Conservation (phyloP, 768 basidiomycete genomes). For the Mycena vitilis region DNA sequence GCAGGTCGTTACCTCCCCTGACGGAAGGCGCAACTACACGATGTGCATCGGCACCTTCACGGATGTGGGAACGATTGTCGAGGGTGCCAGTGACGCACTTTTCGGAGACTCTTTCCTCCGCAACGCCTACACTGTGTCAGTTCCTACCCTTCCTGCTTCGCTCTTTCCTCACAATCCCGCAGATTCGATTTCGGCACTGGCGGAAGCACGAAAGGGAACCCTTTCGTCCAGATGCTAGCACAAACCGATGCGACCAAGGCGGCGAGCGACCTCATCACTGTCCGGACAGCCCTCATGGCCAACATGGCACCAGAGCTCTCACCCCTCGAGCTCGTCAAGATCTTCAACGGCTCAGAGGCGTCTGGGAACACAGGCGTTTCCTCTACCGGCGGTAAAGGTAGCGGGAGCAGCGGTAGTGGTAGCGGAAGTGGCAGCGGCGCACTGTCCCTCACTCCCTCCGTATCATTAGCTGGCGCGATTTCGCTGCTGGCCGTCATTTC, state of each 20-base stretch:
- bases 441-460: not conserved
- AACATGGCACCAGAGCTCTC: slow-evolving; percentile 31
- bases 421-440: not conserved
- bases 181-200: slow-evolving; percentile 35
- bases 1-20: slow-evolving; percentile 27
- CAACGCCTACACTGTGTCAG: slow-evolving; percentile 19
- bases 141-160: too few species aligned
- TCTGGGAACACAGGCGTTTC: slow-evolving; percentile 11
- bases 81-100: slow-evolving; percentile 21
- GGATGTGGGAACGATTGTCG: slow-evolving; percentile 26
- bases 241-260: slow-evolving; percentile 28
- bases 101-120: slow-evolving; percentile 35
- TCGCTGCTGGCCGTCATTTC: slow-evolving; percentile 17
- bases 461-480: slow-evolving; percentile 3
- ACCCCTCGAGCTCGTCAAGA: slow-evolving; percentile 26
- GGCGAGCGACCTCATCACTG: slow-evolving; percentile 12
- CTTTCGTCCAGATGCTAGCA: slow-evolving; percentile 34
- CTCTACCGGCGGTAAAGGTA: not conserved
- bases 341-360: slow-evolving; percentile 30
- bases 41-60: slow-evolving; percentile 29
- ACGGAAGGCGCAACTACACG: slow-evolving; percentile 30
- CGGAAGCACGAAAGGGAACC: slow-evolving; percentile 13
- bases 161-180: not conserved
- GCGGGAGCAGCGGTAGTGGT: slow-evolving; percentile 1
- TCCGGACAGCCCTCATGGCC: slow-evolving; percentile 20